These are phyloP conservation scores for Plicaturopsis crispa DNA, from an alignment of 768 basidiomycete species.

Conservation along the genomic window DNA sequence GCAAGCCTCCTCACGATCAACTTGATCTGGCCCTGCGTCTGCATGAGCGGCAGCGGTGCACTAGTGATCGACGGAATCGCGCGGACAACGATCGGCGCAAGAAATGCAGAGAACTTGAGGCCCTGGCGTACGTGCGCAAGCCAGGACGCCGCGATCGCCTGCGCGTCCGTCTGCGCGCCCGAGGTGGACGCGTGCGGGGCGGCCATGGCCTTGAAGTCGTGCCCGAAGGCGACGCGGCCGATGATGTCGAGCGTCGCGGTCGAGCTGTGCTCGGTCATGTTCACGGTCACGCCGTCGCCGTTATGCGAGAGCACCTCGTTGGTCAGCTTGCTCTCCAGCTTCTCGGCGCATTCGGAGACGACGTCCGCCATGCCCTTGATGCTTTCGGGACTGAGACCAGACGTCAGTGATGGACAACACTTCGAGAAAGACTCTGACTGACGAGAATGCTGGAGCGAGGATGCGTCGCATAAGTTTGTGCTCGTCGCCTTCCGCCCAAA, in stretches of 20 bases:
- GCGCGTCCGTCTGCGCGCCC: slow-evolving; percentile 12
- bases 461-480: slow-evolving; percentile 25
- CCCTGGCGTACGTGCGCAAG: slow-evolving; percentile 12
- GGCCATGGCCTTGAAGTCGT: slow-evolving; percentile 23
- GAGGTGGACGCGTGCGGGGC: slow-evolving; percentile 4
- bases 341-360: slow-evolving; percentile 24
- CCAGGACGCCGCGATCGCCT: slow-evolving; percentile 18
- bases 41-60: slow-evolving; percentile 16
- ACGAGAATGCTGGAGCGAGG: slow-evolving; percentile 28
- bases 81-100: slow-evolving; percentile 21
- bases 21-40: slow-evolving; percentile 18
- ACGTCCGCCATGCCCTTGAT: slow-evolving; percentile 26
- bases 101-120: slow-evolving; percentile 13
- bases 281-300: slow-evolving; percentile 9
- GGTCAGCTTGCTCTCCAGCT: slow-evolving; percentile 14
- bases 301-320: slow-evolving; percentile 13
- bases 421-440: slow-evolving; percentile 4
- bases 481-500: slow-evolving; percentile 31
- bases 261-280: slow-evolving; percentile 15
- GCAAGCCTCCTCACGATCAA: slow-evolving; percentile 16
- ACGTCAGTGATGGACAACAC: not conserved
- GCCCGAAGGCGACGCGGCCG: slow-evolving; percentile 30
- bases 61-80: slow-evolving; percentile 18
- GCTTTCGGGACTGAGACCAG: slow-evolving; percentile 18
- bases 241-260: slow-evolving; percentile 22